Conservation (phyloP, 2,329 filamentous ascomycete genomes). For the Exophiala dermatitidis region DNA sequence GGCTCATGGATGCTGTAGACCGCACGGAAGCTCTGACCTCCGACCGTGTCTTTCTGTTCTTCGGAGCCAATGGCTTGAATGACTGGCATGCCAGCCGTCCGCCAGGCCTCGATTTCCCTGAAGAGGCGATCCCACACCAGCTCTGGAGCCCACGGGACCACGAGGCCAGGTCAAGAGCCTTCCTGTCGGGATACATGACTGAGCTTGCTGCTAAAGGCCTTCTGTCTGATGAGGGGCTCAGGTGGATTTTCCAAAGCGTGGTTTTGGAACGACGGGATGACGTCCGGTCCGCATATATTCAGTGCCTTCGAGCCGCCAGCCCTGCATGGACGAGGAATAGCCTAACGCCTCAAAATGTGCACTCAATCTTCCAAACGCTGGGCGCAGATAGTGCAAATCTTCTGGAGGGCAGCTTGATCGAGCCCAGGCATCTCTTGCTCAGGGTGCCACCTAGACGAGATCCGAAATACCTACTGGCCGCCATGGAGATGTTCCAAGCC, state of each 20-base stretch:
- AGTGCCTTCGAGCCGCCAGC: conserved; percentile 45
- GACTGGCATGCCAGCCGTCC: conserved; percentile 26
- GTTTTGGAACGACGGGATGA: conserved; percentile 47
- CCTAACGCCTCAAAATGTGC: conserved; percentile 14
- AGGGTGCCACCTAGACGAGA: conserved; percentile 7
- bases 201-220: conserved; percentile 43
- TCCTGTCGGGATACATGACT: conserved; percentile 57
- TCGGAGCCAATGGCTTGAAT: conserved; percentile 31
- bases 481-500: conserved; percentile 15
- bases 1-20: conserved; percentile 51
- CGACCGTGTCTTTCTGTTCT: conserved; percentile 54
- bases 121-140: conserved; percentile 28
- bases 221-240: conserved; percentile 57
- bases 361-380: conserved; percentile 18
- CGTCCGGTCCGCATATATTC: conserved; percentile 55
- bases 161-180: conserved; percentile 51
- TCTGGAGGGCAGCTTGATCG: conserved; percentile 12
- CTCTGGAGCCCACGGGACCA: conserved; percentile 32
- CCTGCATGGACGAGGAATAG: conserved; percentile 24
- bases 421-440: conserved; percentile 10
- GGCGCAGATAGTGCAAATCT: conserved; percentile 20
- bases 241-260: conserved; percentile 50
- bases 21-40: conserved; percentile 53
- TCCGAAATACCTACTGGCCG: conserved; percentile 19
- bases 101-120: conserved; percentile 33